Base-by-base conservation (phyloP, 2,329 filamentous ascomycete genomes). In the Phialophora tarda region DNA sequence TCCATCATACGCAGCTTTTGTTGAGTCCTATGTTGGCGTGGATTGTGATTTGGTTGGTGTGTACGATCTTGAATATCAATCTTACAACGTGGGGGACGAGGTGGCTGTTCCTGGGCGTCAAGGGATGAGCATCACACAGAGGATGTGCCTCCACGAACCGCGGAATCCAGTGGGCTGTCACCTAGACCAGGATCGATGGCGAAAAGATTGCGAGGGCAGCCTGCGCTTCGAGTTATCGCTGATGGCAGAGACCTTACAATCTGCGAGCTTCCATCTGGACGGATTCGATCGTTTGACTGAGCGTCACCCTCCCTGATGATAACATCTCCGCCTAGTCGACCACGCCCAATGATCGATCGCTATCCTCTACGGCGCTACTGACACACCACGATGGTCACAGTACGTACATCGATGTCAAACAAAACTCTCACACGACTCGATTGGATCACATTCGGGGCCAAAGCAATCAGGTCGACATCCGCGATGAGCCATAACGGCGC, bases 1-100 rank as follows among this genome's bases (percentile, higher is more conserved):
- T 90, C 26, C 85, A 88, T 74, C 87, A 89, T 70, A 90, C 88
- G 0, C 87, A 90, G 75, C 82, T 89, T 3, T 80, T 90, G 14
- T 81, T 90, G 34, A 79, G 86, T 12, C 88, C 88, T 0, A 84
- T 89, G 55, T 79, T 86, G n/a, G 79, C 86, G 1, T 83, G 87
- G 56, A 82, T 82, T 1, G 79, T 89, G 30, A 73, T 89, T 28
- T 90, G 87, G 87, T 72, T 82, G n/a, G 74, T 83, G 21, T 82
- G 81, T 71, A 73, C 83, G 63, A 80, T 84, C 71, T 76, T 77
- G 4, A 80, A 80, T 26, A 81, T 81, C 77, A 78, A 81, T 8
- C 72, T 82, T 59, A 78, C 82, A 34, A 78, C 78, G 68, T 78
- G 80, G 69, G 81, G 80, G 6, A 79, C 81, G 21, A 75, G 76